A percentile compares a stretch with the other conserved stretches of the same genome.
These are phyloP conservation scores for Pleodorina starrii DNA, from an alignment of 139 green algal genomes.

Conservation along the genomic window DNA sequence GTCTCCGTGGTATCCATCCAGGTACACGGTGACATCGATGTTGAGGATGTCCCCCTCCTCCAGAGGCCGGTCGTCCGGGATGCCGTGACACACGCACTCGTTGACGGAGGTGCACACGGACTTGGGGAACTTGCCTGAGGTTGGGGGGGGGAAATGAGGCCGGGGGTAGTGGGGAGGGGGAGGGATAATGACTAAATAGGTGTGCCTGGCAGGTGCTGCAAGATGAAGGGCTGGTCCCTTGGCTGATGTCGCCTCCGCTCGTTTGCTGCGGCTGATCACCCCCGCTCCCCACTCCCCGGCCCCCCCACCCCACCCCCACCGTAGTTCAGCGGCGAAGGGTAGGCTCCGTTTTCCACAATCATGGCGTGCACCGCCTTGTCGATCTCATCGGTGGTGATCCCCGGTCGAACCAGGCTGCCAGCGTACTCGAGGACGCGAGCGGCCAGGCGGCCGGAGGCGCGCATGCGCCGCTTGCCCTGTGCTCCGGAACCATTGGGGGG, in stretches of 20 bases:
- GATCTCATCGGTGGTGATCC: conserved; percentile 96
- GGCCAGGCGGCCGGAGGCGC: conserved; percentile 87
- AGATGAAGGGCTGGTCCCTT: neutral
- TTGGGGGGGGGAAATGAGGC: neutral
- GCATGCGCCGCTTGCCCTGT: conserved; percentile 85
- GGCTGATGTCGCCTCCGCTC: too few relatives aligned
- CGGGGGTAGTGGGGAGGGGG: neutral
- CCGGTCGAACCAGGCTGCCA: conserved; percentile 81
- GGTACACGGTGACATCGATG: conserved; percentile 97
- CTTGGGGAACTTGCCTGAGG: conserved; percentile 92
- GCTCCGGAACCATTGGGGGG: too few relatives aligned
- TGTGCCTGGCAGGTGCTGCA: neutral
- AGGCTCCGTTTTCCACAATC: conserved; percentile 88
- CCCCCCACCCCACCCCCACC: conserved; percentile 9
- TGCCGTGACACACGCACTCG: conserved; percentile 98
- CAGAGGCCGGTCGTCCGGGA: conserved; percentile 68
- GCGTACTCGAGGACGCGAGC: conserved; percentile 87
- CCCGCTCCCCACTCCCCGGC: neutral
- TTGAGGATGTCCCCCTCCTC: conserved; percentile 96
- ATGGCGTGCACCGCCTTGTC: conserved; percentile 92
- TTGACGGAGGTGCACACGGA: conserved; percentile 98
- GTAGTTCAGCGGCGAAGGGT: conserved; percentile 90
- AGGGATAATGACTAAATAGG: too few relatives aligned
- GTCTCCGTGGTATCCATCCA: conserved; percentile 98
- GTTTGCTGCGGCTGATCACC: too few relatives aligned